Evolutionary conservation across 208 protist genomes (phyloP), one percentile per base, ranked within the genome.

Genomic region (Crithidia bombi): DNA sequence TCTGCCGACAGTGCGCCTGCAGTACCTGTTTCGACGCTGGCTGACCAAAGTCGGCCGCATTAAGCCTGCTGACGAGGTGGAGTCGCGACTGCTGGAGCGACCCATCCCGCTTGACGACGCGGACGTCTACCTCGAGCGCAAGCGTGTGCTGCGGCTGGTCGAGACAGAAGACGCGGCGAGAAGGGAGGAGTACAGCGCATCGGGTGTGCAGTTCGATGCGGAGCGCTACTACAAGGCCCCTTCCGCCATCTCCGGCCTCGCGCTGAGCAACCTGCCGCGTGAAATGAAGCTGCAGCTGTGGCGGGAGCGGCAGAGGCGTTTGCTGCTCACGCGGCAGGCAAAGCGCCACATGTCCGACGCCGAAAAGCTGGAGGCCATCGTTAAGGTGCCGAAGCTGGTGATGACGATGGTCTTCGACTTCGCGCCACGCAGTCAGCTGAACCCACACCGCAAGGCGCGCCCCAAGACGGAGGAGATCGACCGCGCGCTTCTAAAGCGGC

Each of bases 381-480:
- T 95, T 52, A 83, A 73, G 39, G 65, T 95, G 26, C 90, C 90
- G 33, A 86, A 84, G 73, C 65, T 95, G n/a, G 61, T 21, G 19
- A 41, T 77, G 35, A 69, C 61, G 38, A 70, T 83, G 41, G 65
- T 81, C 23, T 72, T 82, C 14, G 39, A 70, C 49, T 68, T 91
- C 38, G 73, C 63, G 28, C 86, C 90, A 11, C 78, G 86, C 46
- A 89, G 85, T 47, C 76, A 91, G 68, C 70, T 95, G 25, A 95
- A 95, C 79, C 90, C 90, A 1, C 79, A 86, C 35, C 90, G 90
- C 30, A 75, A 88, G 49, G 71, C 58, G 55, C 68, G 86, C 7
- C 90, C 82, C 33, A 89, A 90, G 50, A 85, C 65, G 36, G 79
- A 75, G 38, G 81, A 89, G 38, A 95, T 92, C 56, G 78, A 90